Percentiles rank a stretch among this genome's conserved stretches.
These are phyloP conservation scores for Plectranthus barbatus DNA, from an alignment of 257 asterid genomes.

Conservation along the genomic window DNA sequence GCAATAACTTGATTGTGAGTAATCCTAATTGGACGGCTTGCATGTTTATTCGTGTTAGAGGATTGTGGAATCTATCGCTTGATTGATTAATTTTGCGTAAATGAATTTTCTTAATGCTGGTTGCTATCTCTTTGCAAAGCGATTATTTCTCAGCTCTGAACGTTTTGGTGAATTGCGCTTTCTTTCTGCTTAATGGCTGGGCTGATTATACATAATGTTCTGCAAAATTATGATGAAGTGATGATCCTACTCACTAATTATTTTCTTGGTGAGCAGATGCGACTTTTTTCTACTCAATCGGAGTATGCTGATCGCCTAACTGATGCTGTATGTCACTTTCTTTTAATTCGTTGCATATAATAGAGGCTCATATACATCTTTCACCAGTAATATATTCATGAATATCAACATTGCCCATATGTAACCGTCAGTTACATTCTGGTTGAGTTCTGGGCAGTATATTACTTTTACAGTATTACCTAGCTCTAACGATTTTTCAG, in stretches of 20 bases:
- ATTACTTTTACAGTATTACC: background rate
- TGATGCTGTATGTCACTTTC: constrained; percentile 62
- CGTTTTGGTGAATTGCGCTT: constrained; percentile 2
- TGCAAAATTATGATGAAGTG: constrained; percentile 5
- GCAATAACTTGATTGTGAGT: no score
- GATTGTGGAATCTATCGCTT: constrained; percentile 10
- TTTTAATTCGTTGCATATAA: background rate
- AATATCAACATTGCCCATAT: background rate
- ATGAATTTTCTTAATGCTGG: background rate
- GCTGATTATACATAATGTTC: background rate
- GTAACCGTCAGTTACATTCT: background rate
- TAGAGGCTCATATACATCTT: no score
- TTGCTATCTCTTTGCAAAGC: background rate
- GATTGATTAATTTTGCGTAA: background rate
- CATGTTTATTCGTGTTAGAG: background rate
- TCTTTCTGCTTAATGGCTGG: background rate
- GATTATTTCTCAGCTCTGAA: constrained; percentile 1
- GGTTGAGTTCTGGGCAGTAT: background rate
- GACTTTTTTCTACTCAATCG: constrained; percentile 81
- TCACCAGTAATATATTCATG: background rate
- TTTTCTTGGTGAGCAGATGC: constrained; percentile 51
- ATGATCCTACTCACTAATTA: constrained; percentile 18
- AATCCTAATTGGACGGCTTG: background rate
- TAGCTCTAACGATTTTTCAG: background rate
- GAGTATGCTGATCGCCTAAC: constrained; percentile 86